A percentile compares a stretch with the other conserved stretches of the same genome.
Evolutionary conservation across 2,329 filamentous ascomycete genomes (phyloP).

Genomic region (Xylaria hypoxylon): DNA sequence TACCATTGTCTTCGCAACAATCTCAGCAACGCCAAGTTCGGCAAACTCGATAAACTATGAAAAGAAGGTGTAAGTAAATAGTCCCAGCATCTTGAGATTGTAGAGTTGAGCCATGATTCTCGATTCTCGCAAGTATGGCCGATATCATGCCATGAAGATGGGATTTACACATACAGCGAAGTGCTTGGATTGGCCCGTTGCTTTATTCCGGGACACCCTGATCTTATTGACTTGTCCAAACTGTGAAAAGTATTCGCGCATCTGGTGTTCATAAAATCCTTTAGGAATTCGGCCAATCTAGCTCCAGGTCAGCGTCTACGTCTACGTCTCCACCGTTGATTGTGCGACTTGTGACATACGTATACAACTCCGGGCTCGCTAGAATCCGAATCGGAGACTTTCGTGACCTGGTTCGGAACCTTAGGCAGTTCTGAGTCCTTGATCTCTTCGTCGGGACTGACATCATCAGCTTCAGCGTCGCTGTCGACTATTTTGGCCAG

Average conservation of each 20-base stretch:
- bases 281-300: conserved; percentile 89
- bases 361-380: conserved; percentile 81
- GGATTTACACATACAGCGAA: conserved; percentile 65
- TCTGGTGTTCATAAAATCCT: conserved; percentile 97
- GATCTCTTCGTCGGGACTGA: conserved; percentile 58
- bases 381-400: conserved; percentile 56
- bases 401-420: conserved; percentile 58
- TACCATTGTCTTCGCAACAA: conserved; percentile 92
- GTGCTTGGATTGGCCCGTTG: conserved; percentile 91
- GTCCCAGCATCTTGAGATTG: background rate
- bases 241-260: conserved; percentile 92
- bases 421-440: conserved; percentile 65
- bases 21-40: conserved; percentile 81
- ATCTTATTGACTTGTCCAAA: conserved; percentile 81
- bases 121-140: background rate
- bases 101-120: background rate
- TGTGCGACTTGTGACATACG: conserved; percentile 57
- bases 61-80: conserved; percentile 15
- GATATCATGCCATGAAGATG: background rate
- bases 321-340: background rate
- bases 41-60: conserved; percentile 83
- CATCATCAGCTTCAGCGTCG: conserved; percentile 55
- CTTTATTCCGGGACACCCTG: conserved; percentile 87
- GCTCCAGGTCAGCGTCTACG: conserved; percentile 55
- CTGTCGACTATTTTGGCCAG: conserved; percentile 61